Base-by-base conservation (phyloP, 805 yeast genomes). In the Wickerhamomyces strasburgensis region DNA sequence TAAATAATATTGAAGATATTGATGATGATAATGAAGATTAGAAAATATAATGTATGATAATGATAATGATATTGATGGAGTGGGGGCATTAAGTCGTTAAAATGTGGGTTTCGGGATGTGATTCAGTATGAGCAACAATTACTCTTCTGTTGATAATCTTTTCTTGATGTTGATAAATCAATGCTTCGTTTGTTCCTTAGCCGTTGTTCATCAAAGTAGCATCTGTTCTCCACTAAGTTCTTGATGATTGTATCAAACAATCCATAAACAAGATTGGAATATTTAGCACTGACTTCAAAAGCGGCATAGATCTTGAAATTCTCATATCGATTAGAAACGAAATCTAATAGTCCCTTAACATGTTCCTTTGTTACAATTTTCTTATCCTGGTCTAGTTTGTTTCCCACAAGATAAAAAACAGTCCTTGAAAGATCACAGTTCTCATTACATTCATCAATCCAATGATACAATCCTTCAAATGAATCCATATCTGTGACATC, bases 201-300 rank as follows among this genome's bases (percentile, higher is more conserved):
- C 27, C 41, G 40, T 24, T 43, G 38, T 14, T 53, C 57, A 26
- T 55, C 62, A 34, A 65, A 65, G 41, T 61, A 64, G 44, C 65
- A 63, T 5, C 65, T 56, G 40, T 61, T 56, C 27, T 64, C 63
- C 5, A 67, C 62, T n/a, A 68, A 48, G 37, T 68, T 68, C 28
- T 61, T 58, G 11, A 68, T 57, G 5, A 68, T 55, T 14, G 53
- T 46, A 38, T 62, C 64, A 40, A 68, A 63, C 8, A 66, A 56
- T 6, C 63, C 56, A 31, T 64, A 62, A 0, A 65, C 67, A 4
- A 62, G 54, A 29, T 54, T 53, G 5, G 61, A 56, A 55, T 66
- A 63, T 47, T 64, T 67, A 19, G 73, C 72, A 42, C 70, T 68
- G 14, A 70, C 71, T 49, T 69, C 75, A 43, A 66, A 70, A 31